Conservation (phyloP, 202 grass and related monocot genomes). For the Brachypodium distachyon region DNA sequence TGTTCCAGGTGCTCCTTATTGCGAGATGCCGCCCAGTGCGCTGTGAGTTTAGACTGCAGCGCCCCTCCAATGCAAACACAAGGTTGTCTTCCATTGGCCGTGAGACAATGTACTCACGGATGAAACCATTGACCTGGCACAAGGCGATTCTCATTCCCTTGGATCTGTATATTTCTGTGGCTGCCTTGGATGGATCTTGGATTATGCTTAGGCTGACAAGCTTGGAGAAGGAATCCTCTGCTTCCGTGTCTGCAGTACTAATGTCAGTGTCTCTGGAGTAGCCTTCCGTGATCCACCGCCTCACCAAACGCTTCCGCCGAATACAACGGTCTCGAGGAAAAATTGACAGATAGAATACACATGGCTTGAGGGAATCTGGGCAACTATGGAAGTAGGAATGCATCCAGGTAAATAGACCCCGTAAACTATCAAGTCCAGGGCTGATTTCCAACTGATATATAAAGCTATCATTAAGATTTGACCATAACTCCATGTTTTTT, state of each 20-base stretch:
- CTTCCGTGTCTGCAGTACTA: neutral
- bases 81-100: neutral
- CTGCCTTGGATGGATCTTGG: neutral
- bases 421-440: neutral
- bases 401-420: neutral
- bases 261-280: neutral
- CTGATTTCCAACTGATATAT: neutral
- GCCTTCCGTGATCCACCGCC: neutral
- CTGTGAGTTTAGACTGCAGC: neutral
- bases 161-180: neutral
- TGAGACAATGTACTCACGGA: neutral
- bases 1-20: too few relatives aligned
- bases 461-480: neutral
- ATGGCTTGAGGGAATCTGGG: neutral
- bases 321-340: neutral
- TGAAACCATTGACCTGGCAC: neutral
- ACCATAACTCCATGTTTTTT: too few relatives aligned
- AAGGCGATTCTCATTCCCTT: neutral
- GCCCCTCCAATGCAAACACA: neutral
- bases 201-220: neutral
- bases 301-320: neutral
- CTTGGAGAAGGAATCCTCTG: neutral
- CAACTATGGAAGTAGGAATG: neutral
- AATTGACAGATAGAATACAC: neutral
- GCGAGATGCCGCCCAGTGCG: too few relatives aligned